Evolutionary conservation across 257 asterid species (phyloP).

Genomic region (Salvia rosmarinus): DNA sequence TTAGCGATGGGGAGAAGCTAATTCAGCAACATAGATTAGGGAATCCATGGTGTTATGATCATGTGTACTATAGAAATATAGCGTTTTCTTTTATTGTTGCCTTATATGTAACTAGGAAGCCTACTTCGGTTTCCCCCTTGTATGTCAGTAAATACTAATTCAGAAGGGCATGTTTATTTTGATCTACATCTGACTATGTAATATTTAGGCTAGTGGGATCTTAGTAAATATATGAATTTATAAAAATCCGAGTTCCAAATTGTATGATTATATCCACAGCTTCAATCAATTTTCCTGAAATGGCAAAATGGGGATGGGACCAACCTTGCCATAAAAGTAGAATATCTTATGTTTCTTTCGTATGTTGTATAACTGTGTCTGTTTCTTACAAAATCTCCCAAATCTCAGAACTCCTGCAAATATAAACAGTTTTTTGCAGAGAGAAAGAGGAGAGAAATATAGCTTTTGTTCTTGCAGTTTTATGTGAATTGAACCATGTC

Average conservation of each 20-base stretch:
- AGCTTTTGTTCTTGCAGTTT: neutral
- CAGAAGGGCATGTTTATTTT: slow-evolving; percentile 13
- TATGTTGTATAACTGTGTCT: slow-evolving; percentile 20
- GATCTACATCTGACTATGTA: slow-evolving; percentile 11
- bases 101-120: slow-evolving; percentile 30
- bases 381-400: slow-evolving; percentile 26
- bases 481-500: neutral
- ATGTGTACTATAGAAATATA: slow-evolving; percentile 40
- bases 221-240: neutral
- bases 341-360: slow-evolving; percentile 14
- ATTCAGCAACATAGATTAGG: slow-evolving; percentile 47
- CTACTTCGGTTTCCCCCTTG: neutral
- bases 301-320: slow-evolving; percentile 27
- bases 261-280: neutral
- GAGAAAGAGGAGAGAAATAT: neutral
- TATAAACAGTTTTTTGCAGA: neutral
- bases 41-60: slow-evolving; percentile 46
- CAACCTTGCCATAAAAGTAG: slow-evolving; percentile 26
- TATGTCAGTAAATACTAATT: slow-evolving; percentile 23
- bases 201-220: neutral
- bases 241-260: neutral
- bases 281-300: neutral
- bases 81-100: neutral
- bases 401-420: neutral
- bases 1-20: slow-evolving; percentile 27